Evolutionary conservation across 768 basidiomycete genomes (phyloP), one percentile per base, ranked within the genome.

Genomic region (Astraeus odoratus): DNA sequence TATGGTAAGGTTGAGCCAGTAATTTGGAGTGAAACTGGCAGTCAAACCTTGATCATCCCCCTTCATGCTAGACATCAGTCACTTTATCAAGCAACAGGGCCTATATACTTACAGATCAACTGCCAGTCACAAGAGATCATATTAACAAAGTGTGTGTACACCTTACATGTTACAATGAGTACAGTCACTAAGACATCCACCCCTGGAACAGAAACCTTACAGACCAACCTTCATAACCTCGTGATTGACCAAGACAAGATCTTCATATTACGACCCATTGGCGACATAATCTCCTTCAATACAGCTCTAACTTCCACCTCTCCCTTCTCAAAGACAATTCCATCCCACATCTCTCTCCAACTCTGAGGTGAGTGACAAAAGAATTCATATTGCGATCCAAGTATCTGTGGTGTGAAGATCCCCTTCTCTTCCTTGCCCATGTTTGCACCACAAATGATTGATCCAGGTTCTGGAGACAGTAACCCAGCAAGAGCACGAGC

Each of bases 371-470:
- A 51, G 36, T 56, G 47, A 30, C 47, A 51, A 25, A 49, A 56
- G 20, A 44, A n/a, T 5, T 31, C 31, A 15, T 8, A 15, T 30
- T 30, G 29, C 29, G 8, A 13, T n/a, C 10, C 4, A 31, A 7
- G 30, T 4, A 10, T n/a, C 4, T 31, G n/a, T n/a, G n/a, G n/a
- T 31, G 30, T 4, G 30, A 5, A 4, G 16, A 13, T 34, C 13
- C n/a, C n/a, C 10, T 16, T 34, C 33, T 34, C 33, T 34, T 34
- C 8, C 8, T n/a, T 16, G n/a, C 12, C 69, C 30, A 44, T 51
- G 46, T 75, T 72, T 22, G 52, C 46, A 7, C 76, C 75, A 44
- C 74, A 71, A 30, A 75, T 67, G 15, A 72, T 51, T 3, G 73
- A 72, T 6, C 73, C 74, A 1, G 69, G 65, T 30, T 52, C 52